phyloP scores from a whole-genome alignment of 768 basidiomycete species.

The Termitomyces sp. region DNA sequence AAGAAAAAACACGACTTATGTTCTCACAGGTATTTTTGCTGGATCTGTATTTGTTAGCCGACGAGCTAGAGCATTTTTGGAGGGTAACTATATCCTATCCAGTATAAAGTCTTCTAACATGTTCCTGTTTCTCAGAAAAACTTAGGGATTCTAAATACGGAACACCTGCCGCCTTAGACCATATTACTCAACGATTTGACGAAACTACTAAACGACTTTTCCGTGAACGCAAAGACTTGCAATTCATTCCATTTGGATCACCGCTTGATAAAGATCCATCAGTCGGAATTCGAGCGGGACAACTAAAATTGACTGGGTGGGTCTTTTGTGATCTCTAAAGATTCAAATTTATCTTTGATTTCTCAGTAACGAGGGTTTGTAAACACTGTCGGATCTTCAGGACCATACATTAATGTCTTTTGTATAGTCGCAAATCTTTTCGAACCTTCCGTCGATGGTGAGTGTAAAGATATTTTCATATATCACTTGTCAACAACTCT shows the following conservation, averaged over 20 bases:
- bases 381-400: background rate
- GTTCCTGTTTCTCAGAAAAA: slow-evolving; percentile 42
- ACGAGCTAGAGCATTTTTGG: slow-evolving; percentile 65
- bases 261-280: slow-evolving; percentile 67
- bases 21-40: slow-evolving; percentile 62
- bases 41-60: slow-evolving; percentile 81
- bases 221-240: slow-evolving; percentile 57
- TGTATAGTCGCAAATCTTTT: slow-evolving; percentile 66
- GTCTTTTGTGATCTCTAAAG: slow-evolving; percentile 8
- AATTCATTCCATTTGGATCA: slow-evolving; percentile 73
- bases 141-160: slow-evolving; percentile 71
- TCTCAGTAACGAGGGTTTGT: slow-evolving; percentile 26
- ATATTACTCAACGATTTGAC: slow-evolving; percentile 76
- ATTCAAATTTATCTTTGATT: background rate
- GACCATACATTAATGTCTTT: background rate
- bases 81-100: slow-evolving; percentile 34
- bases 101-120: background rate
- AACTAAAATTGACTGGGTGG: slow-evolving; percentile 67
- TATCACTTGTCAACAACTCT: background rate
- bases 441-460: slow-evolving; percentile 69
- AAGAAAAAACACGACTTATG: background rate
- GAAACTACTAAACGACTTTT: slow-evolving; percentile 81
- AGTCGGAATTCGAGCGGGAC: slow-evolving; percentile 70
- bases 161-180: slow-evolving; percentile 62
- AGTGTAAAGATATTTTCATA: background rate